Conservation (phyloP, 768 basidiomycete genomes). For the Lactarius trivialis region DNA sequence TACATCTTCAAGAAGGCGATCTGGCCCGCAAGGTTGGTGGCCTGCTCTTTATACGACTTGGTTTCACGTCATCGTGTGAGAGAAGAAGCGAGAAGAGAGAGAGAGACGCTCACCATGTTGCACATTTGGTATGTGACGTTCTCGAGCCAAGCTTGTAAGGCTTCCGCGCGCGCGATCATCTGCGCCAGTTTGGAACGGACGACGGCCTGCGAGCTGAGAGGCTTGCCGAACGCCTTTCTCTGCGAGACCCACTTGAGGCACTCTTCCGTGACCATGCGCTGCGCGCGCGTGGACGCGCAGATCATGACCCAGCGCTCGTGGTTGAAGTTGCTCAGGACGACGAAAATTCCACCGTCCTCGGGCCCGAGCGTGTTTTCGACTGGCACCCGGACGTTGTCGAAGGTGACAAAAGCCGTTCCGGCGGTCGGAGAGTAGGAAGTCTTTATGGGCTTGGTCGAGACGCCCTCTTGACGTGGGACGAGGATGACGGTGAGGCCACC, state of each 20-base stretch:
- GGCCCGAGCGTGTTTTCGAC: constrained; percentile 80
- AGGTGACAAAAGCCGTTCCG: constrained; percentile 77
- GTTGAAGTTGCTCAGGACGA: constrained; percentile 80
- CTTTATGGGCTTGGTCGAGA: constrained; percentile 81
- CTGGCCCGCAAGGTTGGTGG: constrained; percentile 67
- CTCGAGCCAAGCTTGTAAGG: constrained; percentile 79
- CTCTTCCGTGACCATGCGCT: constrained; percentile 71
- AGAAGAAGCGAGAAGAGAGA: no score
- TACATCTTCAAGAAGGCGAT: constrained; percentile 80
- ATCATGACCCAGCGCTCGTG: constrained; percentile 94
- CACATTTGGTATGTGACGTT: constrained; percentile 84
- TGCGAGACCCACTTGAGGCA: constrained; percentile 74
- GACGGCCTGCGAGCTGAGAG: constrained; percentile 74
- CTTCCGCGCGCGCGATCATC: constrained; percentile 84
- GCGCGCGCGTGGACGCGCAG: constrained; percentile 56
- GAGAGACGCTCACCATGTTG: constrained; percentile 70
- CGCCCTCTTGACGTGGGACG: constrained; percentile 75
- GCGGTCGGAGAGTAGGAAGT: constrained; percentile 83
- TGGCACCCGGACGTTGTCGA: constrained; percentile 81
- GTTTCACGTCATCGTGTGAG: constrained; percentile 21
- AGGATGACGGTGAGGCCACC: constrained; percentile 78
- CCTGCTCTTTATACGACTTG: constrained; percentile 66
- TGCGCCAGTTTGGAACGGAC: constrained; percentile 82
- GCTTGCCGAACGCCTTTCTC: constrained; percentile 90
- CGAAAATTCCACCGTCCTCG: constrained; percentile 67